Evolutionary conservation across 345 rosid genomes (phyloP).

Genomic region (Populus pruinosa): DNA sequence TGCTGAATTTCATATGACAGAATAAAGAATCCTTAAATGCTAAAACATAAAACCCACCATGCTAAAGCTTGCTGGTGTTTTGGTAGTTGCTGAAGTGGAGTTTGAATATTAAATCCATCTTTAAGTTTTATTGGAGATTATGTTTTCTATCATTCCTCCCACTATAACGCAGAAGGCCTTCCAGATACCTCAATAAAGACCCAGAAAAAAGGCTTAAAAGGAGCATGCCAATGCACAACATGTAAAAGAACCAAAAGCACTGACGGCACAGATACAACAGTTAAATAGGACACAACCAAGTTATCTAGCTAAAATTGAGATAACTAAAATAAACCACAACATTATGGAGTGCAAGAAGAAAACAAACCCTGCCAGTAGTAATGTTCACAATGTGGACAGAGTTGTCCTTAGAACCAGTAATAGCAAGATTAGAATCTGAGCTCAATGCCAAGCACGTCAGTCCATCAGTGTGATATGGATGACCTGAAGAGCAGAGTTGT

Average conservation of each 20-base stretch:
- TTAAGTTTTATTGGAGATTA: not conserved
- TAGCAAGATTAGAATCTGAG: conserved; percentile 68
- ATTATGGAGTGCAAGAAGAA: not conserved
- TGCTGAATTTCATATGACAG: not conserved
- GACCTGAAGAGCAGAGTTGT: conserved; percentile 43
- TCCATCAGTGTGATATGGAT: conserved; percentile 81
- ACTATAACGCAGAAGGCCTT: not conserved
- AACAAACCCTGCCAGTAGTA: conserved; percentile 67
- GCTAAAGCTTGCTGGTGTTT: not conserved
- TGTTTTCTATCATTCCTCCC: not conserved
- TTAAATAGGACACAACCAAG: not conserved
- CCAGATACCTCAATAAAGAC: not conserved
- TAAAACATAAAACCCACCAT: not conserved
- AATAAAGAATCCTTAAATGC: not conserved
- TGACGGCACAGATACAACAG: not conserved
- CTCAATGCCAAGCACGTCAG: conserved; percentile 74
- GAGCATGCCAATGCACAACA: not conserved
- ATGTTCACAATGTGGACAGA: conserved; percentile 80
- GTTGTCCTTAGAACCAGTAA: conserved; percentile 78
- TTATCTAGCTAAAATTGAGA: not conserved
- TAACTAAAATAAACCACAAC: not conserved
- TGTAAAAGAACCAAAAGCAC: not conserved
- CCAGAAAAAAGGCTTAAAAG: not conserved
- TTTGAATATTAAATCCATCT: not conserved
- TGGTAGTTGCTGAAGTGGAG: not conserved